phyloP scores from a whole-genome alignment of 352 stramenopile species.

The Pythium apleroticum region DNA sequence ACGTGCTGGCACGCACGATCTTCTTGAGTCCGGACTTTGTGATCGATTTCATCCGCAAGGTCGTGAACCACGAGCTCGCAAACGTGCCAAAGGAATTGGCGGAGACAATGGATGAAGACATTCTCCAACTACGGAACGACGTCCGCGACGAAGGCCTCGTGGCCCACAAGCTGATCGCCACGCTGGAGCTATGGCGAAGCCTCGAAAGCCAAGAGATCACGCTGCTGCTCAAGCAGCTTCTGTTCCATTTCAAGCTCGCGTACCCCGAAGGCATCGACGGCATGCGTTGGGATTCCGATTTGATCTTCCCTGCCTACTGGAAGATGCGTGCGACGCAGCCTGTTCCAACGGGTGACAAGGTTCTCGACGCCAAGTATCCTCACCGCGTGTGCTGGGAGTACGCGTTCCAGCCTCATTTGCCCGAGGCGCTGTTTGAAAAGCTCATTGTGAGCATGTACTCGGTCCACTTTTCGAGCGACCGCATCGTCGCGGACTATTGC shows the following conservation, averaged over 20 bases:
- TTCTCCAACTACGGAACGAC: neutral
- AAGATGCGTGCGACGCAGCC: neutral
- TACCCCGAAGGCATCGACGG: neutral
- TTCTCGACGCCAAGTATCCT: neutral
- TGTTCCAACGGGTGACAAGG: neutral
- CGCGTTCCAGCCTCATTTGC: constrained; percentile 3
- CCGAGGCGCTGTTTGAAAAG: constrained; percentile 11
- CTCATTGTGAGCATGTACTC: constrained; percentile 19
- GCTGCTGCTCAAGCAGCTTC: constrained; percentile 17
- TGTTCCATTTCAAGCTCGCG: constrained; percentile 22
- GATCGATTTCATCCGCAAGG: constrained; percentile 20
- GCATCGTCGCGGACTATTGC: neutral
- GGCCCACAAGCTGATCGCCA: neutral
- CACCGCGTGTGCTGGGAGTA: constrained; percentile 12
- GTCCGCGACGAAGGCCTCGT: constrained; percentile 14
- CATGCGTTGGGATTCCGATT: constrained; percentile 11
- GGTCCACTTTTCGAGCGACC: neutral
- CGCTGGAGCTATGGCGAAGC: constrained; percentile 8
- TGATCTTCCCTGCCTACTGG: constrained; percentile 24
- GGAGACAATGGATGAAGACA: neutral
- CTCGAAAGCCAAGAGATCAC: neutral
- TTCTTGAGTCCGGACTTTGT: constrained; percentile 14
- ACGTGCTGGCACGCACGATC: neutral
- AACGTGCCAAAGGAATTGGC: neutral
- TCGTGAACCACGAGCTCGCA: constrained; percentile 16